These are phyloP conservation scores for Nepenthes mirabilis DNA, from an alignment of 148 eudicot genomes.

Conservation along the genomic window DNA sequence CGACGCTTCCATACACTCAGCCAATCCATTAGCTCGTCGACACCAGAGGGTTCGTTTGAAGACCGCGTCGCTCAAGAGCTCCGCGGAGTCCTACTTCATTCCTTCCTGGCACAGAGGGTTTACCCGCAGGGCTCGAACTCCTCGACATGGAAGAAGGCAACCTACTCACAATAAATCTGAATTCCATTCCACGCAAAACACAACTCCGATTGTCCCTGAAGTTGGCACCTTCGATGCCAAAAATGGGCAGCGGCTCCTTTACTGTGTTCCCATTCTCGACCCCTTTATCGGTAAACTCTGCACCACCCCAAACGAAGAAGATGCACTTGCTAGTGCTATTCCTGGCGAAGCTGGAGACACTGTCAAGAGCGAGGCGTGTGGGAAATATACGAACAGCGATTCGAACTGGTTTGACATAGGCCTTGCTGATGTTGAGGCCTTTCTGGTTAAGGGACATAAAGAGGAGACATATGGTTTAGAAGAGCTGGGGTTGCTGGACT, in stretches of 20 bases:
- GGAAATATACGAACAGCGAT: constrained; percentile 2
- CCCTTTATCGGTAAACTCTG: constrained; percentile 31
- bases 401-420: constrained; percentile 24
- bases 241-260: constrained; percentile 56
- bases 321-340: background rate
- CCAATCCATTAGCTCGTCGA: constrained; percentile 45
- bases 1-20: constrained; percentile 11
- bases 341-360: background rate
- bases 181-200: background rate
- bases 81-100: background rate
- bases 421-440: constrained; percentile 61
- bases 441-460: constrained; percentile 64
- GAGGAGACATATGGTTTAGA: constrained; percentile 51
- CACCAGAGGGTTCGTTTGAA: constrained; percentile 74
- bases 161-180: background rate
- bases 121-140: constrained; percentile 54
- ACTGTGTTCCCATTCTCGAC: constrained; percentile 56
- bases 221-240: constrained; percentile 33
- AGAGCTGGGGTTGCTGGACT: constrained; percentile 39
- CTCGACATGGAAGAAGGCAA: constrained; percentile 32
- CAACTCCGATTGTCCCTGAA: constrained; percentile 43
- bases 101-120: constrained; percentile 62
- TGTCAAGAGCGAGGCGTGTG: background rate
- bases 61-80: constrained; percentile 27
- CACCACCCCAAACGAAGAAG: constrained; percentile 6